Base-by-base conservation (phyloP, 2,329 filamentous ascomycete species). In the Triangularia setosa region DNA sequence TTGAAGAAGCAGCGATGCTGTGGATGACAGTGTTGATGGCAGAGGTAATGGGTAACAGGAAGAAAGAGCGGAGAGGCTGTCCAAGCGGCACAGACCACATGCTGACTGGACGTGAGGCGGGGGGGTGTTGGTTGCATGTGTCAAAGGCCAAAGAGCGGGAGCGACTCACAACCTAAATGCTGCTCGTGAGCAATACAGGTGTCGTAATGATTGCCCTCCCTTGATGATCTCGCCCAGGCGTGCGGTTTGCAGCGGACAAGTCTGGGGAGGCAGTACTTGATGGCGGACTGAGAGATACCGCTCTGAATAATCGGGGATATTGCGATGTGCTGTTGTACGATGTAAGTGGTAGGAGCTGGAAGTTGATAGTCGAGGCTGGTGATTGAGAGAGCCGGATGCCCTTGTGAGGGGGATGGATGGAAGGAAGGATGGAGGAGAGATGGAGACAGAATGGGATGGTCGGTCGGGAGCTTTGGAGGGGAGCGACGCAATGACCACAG, bases 341-440 rank as follows among this genome's bases (percentile, higher is more conserved):
- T 53, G 56, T 48, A 44, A 62, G 33, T 28, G 56, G 52, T 25
- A 33, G 11, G 48, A 61, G 56, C 6, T 48, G 40, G 4, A 61
- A 56, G 60, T 12, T 53, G 62, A 64, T 33, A 57, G 54, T 57
- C 33, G 55, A 58, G 33, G 53, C 28, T 52, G 30, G 53, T 24
- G 6, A 24, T 33, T 27, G 33, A 35, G n/a, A 48, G 58, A 48
- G 58, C 24, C 23, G 40, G 27, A 55, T 16, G 52, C 52, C 7
- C 24, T 48, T 48, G 40, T n/a, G 40, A 48, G 40, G 18, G 28
- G 53, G 30, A 24, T 33, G 53, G 57, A 40, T 54, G 56, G 44
- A 55, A 66, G 65, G 53, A 59, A 60, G 57, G 65, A 53, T 58
- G 53, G 57, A 61, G 63, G 64, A 58, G 64, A 56, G 63, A 60